A percentile compares a stretch with the other conserved stretches of the same genome.
phyloP scores from a whole-genome alignment of 768 basidiomycete species.

The Psilocybe cubensis region DNA sequence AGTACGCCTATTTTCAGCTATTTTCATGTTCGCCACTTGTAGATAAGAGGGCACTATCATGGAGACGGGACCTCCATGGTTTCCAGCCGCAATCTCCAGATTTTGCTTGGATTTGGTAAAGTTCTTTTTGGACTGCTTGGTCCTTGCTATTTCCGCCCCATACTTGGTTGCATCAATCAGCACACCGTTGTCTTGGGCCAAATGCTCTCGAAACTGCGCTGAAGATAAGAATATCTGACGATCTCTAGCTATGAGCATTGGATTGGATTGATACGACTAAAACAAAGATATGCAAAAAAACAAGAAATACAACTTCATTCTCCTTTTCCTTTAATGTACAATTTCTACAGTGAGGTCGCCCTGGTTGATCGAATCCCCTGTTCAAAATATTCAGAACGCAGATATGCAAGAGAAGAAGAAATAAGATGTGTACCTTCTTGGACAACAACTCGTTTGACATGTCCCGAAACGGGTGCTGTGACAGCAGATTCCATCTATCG shows the following conservation, averaged over 20 bases:
- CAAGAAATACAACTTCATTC: not conserved
- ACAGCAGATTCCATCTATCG: constrained; percentile 96
- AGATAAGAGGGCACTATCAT: not conserved
- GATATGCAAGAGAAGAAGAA: not conserved
- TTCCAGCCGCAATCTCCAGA: constrained; percentile 4
- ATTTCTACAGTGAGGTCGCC: constrained; percentile 93
- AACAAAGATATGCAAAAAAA: not conserved
- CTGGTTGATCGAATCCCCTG: constrained; percentile 93
- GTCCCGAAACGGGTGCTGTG: constrained; percentile 95
- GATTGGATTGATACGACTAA: not conserved
- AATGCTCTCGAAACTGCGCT: not conserved
- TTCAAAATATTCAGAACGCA: constrained; percentile 3
- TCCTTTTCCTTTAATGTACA: constrained; percentile 28
- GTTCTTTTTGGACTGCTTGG: not conserved
- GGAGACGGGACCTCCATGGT: constrained; percentile 1
- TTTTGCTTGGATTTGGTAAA: not conserved
- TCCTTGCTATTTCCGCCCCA: constrained; percentile 2
- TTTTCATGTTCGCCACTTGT: not conserved
- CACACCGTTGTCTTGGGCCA: not conserved
- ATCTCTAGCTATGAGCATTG: not conserved
- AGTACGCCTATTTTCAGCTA: not conserved
- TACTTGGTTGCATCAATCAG: not conserved
- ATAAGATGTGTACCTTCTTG: constrained; percentile 63
- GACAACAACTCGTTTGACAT: constrained; percentile 92
- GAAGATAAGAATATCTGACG: not conserved